These are phyloP conservation scores for Mycena latifolia DNA, from an alignment of 768 basidiomycete species.

Conservation along the genomic window DNA sequence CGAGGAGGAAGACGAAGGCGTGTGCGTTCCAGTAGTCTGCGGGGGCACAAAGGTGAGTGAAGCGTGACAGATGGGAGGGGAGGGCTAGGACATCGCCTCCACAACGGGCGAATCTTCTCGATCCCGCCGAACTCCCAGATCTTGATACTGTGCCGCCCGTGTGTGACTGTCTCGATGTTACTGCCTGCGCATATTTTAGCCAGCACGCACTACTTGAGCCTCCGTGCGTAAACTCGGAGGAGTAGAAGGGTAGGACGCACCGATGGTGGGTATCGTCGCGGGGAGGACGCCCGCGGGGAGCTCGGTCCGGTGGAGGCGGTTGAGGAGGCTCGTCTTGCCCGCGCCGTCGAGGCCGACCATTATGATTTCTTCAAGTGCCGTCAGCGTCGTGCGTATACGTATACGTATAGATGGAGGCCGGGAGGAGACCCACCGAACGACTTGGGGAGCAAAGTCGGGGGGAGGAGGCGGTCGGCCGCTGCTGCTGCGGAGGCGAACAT, in stretches of 20 bases:
- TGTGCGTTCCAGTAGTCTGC: slow-evolving; percentile 13
- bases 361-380: background rate
- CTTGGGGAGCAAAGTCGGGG: background rate
- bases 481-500: too few relatives aligned
- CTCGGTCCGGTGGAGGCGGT: background rate
- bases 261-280: slow-evolving; percentile 7
- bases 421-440: background rate
- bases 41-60: too few relatives aligned
- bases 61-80: too few relatives aligned
- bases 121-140: slow-evolving; percentile 15
- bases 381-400: too few relatives aligned
- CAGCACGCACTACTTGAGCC: too few relatives aligned
- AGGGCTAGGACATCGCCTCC: background rate
- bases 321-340: slow-evolving; percentile 17
- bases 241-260: background rate
- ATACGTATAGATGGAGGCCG: background rate
- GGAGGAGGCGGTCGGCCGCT: background rate
- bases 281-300: background rate
- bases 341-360: slow-evolving; percentile 16
- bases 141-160: background rate
- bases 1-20: slow-evolving; percentile 10
- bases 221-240: too few relatives aligned
- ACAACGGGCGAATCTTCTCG: background rate
- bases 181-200: background rate
- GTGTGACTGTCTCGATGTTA: background rate